phyloP scores from a whole-genome alignment of 2,329 filamentous ascomycete species.

The Fusarium algeriense region DNA sequence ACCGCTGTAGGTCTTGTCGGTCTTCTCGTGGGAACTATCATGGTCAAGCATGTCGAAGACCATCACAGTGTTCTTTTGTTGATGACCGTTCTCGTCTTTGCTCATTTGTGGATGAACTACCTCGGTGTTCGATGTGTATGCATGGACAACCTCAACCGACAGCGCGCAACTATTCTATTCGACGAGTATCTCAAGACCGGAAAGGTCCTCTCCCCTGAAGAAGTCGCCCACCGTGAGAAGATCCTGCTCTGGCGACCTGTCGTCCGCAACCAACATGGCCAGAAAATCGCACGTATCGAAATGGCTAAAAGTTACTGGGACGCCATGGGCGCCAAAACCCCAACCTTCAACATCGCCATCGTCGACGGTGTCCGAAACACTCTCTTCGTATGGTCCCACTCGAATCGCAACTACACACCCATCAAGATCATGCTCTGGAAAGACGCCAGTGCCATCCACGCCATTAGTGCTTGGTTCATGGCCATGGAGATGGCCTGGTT shows the following conservation, averaged over 20 bases:
- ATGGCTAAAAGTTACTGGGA: constrained; percentile 58
- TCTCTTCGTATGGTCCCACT: constrained; percentile 48
- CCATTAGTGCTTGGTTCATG: constrained; percentile 54
- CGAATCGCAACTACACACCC: constrained; percentile 28
- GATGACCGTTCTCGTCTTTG: constrained; percentile 76
- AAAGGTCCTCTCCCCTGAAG: constrained; percentile 69
- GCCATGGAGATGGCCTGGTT: constrained; percentile 55
- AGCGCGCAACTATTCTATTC: constrained; percentile 85
- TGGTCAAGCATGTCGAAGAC: constrained; percentile 81
- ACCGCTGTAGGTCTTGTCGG: constrained; percentile 91
- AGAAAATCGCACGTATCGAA: constrained; percentile 53
- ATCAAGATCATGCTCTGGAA: constrained; percentile 55
- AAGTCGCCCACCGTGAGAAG: constrained; percentile 74
- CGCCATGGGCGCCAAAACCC: constrained; percentile 43
- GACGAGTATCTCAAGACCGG: constrained; percentile 65
- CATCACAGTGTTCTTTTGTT: constrained; percentile 78
- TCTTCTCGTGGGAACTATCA: constrained; percentile 84
- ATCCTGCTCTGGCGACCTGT: constrained; percentile 65
- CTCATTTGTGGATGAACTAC: constrained; percentile 89
- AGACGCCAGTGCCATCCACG: constrained; percentile 47
- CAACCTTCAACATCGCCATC: constrained; percentile 39
- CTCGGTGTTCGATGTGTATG: constrained; percentile 84
- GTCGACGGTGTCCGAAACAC: constrained; percentile 49
- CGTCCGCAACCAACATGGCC: constrained; percentile 47
- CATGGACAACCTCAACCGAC: constrained; percentile 86